Conservation (phyloP, 345 rosid genomes). For the Mangifera indica region DNA sequence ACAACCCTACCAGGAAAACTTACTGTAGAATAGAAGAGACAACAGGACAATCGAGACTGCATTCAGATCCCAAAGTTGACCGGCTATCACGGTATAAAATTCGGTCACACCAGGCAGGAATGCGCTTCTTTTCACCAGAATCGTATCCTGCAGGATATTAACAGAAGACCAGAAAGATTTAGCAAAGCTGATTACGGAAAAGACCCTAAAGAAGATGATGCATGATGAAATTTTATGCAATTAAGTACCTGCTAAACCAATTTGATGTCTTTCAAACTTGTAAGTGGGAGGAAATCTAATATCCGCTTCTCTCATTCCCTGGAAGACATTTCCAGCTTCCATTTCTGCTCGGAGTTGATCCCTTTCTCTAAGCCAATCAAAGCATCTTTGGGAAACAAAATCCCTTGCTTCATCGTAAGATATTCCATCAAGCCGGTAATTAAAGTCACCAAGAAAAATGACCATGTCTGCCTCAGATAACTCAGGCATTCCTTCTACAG, state of each 20-base stretch:
- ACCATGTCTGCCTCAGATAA: slow-evolving; percentile 80
- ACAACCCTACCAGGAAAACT: slow-evolving; percentile 13
- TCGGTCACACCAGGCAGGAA: slow-evolving; percentile 93
- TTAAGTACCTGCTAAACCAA: slow-evolving; percentile 65
- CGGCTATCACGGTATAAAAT: slow-evolving; percentile 71
- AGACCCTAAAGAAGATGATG: background rate
- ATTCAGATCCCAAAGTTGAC: slow-evolving; percentile 43
- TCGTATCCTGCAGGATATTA: slow-evolving; percentile 56
- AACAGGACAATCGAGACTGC: slow-evolving; percentile 69
- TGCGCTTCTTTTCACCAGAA: slow-evolving; percentile 79
- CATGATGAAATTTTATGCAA: slow-evolving; percentile 2
- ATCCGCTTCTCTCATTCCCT: slow-evolving; percentile 85
- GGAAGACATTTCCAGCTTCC: slow-evolving; percentile 79
- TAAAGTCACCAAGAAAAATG: slow-evolving; percentile 78
- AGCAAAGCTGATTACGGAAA: background rate
- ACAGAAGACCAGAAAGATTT: background rate
- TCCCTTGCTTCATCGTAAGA: slow-evolving; percentile 87
- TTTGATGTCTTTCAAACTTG: slow-evolving; percentile 69
- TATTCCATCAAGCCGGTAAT: slow-evolving; percentile 76
- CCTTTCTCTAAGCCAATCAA: slow-evolving; percentile 83
- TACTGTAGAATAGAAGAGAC: slow-evolving; percentile 60
- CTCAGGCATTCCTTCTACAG: slow-evolving; percentile 58
- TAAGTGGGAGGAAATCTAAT: slow-evolving; percentile 81
- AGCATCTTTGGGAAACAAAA: slow-evolving; percentile 72
- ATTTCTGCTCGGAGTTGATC: slow-evolving; percentile 80